Evolutionary conservation across 2,329 filamentous ascomycete genomes (phyloP), one percentile per base, ranked within the genome.

Genomic region (Diaporthe ampelina): DNA sequence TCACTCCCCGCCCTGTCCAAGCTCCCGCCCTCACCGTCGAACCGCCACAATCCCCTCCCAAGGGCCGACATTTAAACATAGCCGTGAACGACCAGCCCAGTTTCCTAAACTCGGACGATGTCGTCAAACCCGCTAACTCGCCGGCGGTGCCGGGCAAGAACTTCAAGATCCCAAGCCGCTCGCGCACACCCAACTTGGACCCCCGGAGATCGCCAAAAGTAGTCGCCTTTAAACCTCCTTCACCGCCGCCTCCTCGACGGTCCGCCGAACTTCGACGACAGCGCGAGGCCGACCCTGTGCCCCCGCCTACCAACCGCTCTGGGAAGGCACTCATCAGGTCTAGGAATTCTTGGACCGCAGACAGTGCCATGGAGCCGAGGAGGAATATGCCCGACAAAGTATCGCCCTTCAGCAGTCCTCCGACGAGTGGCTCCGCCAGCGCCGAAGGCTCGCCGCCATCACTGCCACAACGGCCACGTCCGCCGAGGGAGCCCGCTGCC

Each of bases 381-480:
- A 83, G 77, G 57, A 78, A 85, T 79, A 45, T 85, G 80, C 58
- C 83, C 80, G 82, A 86, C 75, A 84, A 86, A 79, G 80, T 91
- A 0, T 98, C 96, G 0, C 95, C 96, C 0, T 98, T 98, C 80
- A 95, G 88, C 79, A 98, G 95, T 48, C 95, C 95, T 24, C 95
- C 95, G 0, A 92, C 91, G 78, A 96, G 93, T 80, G 78, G 78
- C 32, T 78, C 76, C 21, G 89, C 90, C 6, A 91, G 90, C 73
- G 92, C 88, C 71, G 81, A 88, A n/a, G 84, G 85, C n/a, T 84
- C 85, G 9, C 87, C 87, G 10, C 88, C 89, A 1, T 84, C 83
- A 72, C 85, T 89, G 58, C 88, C 85, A 24, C 85, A 82, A 9
- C 84, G 88, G 17, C 88, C 88, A 59, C 88, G 88, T 37, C 88